A percentile compares a stretch with the other conserved stretches of the same genome.
Evolutionary conservation across 2,329 filamentous ascomycete genomes (phyloP).

Genomic region (Rutstroemia sydowiana): DNA sequence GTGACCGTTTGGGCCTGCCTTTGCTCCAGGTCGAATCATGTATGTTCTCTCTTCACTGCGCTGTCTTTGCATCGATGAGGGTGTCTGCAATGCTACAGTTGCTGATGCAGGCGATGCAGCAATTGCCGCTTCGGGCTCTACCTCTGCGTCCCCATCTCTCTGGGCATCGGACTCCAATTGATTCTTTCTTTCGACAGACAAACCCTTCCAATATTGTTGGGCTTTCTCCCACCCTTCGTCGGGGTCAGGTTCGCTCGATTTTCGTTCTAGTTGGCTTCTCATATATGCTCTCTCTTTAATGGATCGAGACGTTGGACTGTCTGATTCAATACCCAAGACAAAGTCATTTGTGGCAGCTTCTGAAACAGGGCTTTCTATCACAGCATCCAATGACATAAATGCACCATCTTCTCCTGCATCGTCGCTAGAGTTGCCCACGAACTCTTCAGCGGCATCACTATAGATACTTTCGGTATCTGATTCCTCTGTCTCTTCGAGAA

Average conservation of each 20-base stretch:
- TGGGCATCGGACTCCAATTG: constrained; percentile 47
- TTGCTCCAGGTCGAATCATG: constrained; percentile 34
- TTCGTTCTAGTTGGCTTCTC: constrained; percentile 16
- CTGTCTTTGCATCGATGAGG: constrained; percentile 17
- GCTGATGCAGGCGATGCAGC: constrained; percentile 31
- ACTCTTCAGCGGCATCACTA: constrained; percentile 70
- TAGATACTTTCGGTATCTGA: constrained; percentile 55
- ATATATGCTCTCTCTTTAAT: constrained; percentile 22
- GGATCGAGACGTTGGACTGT: constrained; percentile 23
- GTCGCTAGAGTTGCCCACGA: constrained; percentile 44
- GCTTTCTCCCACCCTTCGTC: constrained; percentile 52
- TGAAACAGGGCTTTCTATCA: constrained; percentile 51
- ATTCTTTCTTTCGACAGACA: constrained; percentile 55
- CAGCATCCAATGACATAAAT: constrained; percentile 66
- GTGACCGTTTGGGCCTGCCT: constrained; percentile 24
- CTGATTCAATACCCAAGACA: constrained; percentile 19
- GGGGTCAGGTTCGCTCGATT: constrained; percentile 16
- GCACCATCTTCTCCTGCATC: constrained; percentile 48
- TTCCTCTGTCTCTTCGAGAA: constrained; percentile 31
- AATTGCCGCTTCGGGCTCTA: constrained; percentile 34
- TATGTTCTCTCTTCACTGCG: constrained; percentile 28
- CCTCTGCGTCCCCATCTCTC: constrained; percentile 39
- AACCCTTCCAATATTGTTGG: constrained; percentile 61
- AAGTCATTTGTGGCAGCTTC: constrained; percentile 21
- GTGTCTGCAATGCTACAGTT: neutral